A percentile compares a stretch with the other conserved stretches of the same genome.
These are phyloP conservation scores for Ogataea methanolica DNA, from an alignment of 805 yeast species.

Conservation along the genomic window DNA sequence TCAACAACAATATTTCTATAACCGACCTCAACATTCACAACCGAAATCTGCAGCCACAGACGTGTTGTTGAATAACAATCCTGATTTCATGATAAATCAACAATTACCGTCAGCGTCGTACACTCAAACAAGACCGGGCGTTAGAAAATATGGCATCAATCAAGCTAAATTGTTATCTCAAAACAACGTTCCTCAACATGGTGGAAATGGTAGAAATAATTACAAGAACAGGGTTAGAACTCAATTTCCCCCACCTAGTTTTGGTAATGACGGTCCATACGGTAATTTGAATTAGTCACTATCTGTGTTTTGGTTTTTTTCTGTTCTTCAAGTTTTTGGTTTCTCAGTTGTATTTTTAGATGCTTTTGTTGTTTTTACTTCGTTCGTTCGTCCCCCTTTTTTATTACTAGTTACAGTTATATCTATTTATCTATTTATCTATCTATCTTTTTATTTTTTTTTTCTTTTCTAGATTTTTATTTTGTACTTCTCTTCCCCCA, in stretches of 20 bases:
- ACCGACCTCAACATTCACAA: slow-evolving; percentile 9
- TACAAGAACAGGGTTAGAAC: slow-evolving; percentile 26
- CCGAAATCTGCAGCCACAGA: slow-evolving; percentile 32
- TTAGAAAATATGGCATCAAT: slow-evolving; percentile 20
- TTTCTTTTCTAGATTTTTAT: no score
- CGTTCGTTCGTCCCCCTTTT: no score
- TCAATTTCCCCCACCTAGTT: slow-evolving; percentile 37
- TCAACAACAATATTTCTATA: slow-evolving; percentile 7
- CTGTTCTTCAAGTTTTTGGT: no score
- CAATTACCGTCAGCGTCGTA: neutral
- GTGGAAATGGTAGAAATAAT: slow-evolving; percentile 4
- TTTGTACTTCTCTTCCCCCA: no score
- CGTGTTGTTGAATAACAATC: slow-evolving; percentile 41
- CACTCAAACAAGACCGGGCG: slow-evolving; percentile 12
- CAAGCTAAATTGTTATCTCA: slow-evolving; percentile 8
- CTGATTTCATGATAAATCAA: slow-evolving; percentile 38
- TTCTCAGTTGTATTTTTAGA: no score
- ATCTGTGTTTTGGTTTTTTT: neutral
- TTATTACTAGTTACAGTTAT: no score
- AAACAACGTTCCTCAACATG: slow-evolving; percentile 16
- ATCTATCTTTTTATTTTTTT: no score
- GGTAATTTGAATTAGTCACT: slow-evolving; percentile 13
- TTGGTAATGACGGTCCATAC: slow-evolving; percentile 41
- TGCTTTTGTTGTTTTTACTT: no score
- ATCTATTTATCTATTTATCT: no score